A percentile compares a stretch with the other conserved stretches of the same genome.
These are phyloP conservation scores for Pleurotus citrinopileatus DNA, from an alignment of 768 basidiomycete species.

Conservation along the genomic window DNA sequence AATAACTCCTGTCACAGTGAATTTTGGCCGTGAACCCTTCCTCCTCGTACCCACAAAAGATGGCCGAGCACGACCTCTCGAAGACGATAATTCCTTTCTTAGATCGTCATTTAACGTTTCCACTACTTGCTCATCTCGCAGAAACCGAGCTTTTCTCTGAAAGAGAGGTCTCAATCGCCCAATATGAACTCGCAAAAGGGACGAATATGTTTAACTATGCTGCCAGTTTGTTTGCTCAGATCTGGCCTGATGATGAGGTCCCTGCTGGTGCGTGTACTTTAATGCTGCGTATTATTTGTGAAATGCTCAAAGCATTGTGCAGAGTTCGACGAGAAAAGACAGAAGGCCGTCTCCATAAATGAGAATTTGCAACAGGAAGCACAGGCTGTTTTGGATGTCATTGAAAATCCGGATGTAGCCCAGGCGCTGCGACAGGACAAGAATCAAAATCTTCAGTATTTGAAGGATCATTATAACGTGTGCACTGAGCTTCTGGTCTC, in stretches of 20 bases:
- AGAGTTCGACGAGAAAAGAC: conserved; percentile 87
- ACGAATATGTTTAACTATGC: conserved; percentile 99
- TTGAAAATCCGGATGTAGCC: conserved; percentile 95
- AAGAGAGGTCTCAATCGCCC: conserved; percentile 81
- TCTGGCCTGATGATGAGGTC: conserved; percentile 68
- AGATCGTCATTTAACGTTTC: conserved; percentile 93
- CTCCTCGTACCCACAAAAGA: conserved; percentile 28
- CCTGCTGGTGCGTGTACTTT: conserved; percentile 53
- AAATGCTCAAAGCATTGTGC: neutral
- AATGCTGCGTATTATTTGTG: neutral
- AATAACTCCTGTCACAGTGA: neutral
- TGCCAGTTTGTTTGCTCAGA: conserved; percentile 72
- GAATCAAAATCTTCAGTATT: conserved; percentile 91
- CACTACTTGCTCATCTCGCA: conserved; percentile 84
- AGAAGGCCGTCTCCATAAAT: conserved; percentile 79
- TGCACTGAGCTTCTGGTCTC: conserved; percentile 22
- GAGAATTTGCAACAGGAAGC: conserved; percentile 87
- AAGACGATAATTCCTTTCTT: conserved; percentile 88
- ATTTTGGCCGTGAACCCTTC: neutral
- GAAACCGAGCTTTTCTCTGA: conserved; percentile 73
- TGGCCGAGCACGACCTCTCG: conserved; percentile 91
- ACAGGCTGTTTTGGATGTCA: conserved; percentile 90
- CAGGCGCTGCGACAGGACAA: conserved; percentile 94
- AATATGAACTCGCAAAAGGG: conserved; percentile 95
- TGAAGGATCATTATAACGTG: conserved; percentile 91